A percentile compares a stretch with the other conserved stretches of the same genome.
Conservation (phyloP, 352 stramenopile genomes). For the Globisporangium megalacanthum region DNA sequence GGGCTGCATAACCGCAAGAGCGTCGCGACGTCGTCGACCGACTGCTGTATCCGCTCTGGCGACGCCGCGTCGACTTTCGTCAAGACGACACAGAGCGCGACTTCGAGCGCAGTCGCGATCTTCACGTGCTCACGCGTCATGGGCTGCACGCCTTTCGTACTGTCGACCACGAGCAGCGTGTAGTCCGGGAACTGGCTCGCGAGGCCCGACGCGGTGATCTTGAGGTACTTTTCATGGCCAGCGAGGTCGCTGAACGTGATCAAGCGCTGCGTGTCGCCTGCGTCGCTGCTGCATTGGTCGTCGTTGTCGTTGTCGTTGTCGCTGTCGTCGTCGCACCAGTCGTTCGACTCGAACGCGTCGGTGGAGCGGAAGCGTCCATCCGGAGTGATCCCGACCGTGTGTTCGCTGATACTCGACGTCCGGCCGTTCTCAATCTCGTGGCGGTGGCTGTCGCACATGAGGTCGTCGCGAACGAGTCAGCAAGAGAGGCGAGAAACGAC, state of each 20-base stretch:
- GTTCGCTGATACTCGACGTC: constrained; percentile 86
- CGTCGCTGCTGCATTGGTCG: constrained; percentile 1
- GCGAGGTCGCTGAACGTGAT: constrained; percentile 76
- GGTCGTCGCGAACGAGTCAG: no score
- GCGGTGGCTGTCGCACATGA: constrained; percentile 45
- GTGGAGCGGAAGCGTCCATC: constrained; percentile 54
- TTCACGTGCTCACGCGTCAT: constrained; percentile 80
- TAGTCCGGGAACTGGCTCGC: constrained; percentile 84
- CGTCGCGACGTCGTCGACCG: constrained; percentile 35
- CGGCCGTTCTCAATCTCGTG: constrained; percentile 88
- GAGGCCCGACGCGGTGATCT: constrained; percentile 81
- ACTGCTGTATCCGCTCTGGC: constrained; percentile 39
- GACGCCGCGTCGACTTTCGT: constrained; percentile 63
- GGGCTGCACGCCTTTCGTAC: constrained; percentile 46
- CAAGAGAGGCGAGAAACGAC: neutral
- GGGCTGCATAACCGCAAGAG: constrained; percentile 34
- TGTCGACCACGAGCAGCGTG: constrained; percentile 80
- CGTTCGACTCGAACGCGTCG: constrained; percentile 41
- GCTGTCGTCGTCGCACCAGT: constrained; percentile 45
- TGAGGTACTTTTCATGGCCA: constrained; percentile 87
- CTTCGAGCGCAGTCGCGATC: constrained; percentile 65
- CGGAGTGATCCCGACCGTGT: constrained; percentile 66
- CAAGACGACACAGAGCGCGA: constrained; percentile 75
- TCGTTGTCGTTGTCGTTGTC: neutral
- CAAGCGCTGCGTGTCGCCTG: constrained; percentile 22